These are phyloP conservation scores for Phytophthora quininea DNA, from an alignment of 352 stramenopile species.

Conservation along the genomic window DNA sequence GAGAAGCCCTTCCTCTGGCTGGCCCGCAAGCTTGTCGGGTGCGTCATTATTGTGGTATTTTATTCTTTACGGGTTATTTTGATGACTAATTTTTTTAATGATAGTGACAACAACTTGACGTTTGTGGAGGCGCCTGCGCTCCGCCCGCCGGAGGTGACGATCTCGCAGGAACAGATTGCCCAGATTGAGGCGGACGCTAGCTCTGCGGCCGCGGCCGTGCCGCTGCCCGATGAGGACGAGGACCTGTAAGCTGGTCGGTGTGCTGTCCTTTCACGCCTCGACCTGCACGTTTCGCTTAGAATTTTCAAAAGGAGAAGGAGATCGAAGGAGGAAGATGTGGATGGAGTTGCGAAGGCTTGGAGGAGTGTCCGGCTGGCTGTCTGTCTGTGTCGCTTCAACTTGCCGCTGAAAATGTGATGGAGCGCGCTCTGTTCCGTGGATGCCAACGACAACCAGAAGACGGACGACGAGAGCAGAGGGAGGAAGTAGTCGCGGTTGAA, in stretches of 20 bases:
- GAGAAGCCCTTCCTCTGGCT: slow-evolving; percentile 99
- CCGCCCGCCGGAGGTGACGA: slow-evolving; percentile 95
- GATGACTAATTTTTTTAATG: slow-evolving; percentile 18
- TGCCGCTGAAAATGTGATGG: slow-evolving; percentile 37
- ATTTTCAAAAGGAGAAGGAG: slow-evolving; percentile 23
- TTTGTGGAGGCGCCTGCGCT: slow-evolving; percentile 98
- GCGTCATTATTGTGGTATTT: slow-evolving; percentile 22
- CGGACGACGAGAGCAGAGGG: slow-evolving; percentile 35
- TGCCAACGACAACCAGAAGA: slow-evolving; percentile 36
- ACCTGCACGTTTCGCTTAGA: slow-evolving; percentile 44
- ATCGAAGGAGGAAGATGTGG: slow-evolving; percentile 28
- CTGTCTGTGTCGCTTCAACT: slow-evolving; percentile 21
- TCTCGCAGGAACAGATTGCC: slow-evolving; percentile 93
- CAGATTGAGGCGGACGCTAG: slow-evolving; percentile 93
- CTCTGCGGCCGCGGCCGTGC: slow-evolving; percentile 89
- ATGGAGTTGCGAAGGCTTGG: slow-evolving; percentile 12
- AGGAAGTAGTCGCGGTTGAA: slow-evolving; percentile 49
- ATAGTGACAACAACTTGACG: slow-evolving; percentile 96
- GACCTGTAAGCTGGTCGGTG: slow-evolving; percentile 88
- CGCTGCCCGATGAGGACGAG: slow-evolving; percentile 98
- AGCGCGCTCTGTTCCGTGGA: slow-evolving; percentile 28
- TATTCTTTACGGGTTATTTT: background rate
- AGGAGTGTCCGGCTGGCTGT: background rate
- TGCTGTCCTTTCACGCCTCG: slow-evolving; percentile 41
- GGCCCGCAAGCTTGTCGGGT: slow-evolving; percentile 97